phyloP scores from a whole-genome alignment of 1,139 yeast species.

The Candida tetrigidarum region DNA sequence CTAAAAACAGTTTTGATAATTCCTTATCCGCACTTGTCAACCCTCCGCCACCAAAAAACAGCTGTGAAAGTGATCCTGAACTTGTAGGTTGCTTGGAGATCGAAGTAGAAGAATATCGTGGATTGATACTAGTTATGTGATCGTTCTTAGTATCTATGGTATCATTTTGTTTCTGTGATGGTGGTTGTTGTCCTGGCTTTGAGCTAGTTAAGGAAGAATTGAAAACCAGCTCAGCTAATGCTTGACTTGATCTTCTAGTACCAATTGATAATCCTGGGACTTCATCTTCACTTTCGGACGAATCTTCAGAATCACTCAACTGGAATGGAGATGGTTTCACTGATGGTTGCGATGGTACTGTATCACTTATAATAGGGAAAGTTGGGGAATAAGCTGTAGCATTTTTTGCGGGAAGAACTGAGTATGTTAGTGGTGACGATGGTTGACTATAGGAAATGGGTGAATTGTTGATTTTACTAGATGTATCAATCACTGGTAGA shows the following conservation, averaged over 20 bases:
- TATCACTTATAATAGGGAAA: slow-evolving; percentile 5
- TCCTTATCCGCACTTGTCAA: slow-evolving; percentile 10
- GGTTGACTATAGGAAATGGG: slow-evolving; percentile 14
- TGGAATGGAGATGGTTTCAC: slow-evolving; percentile 19
- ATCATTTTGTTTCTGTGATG: not conserved
- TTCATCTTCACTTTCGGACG: slow-evolving; percentile 25
- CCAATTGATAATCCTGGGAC: slow-evolving; percentile 47
- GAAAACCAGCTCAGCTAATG: slow-evolving; percentile 52
- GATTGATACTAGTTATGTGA: slow-evolving; percentile 35
- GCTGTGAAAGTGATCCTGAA: slow-evolving; percentile 41
- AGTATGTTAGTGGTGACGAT: slow-evolving; percentile 13
- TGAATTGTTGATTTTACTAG: slow-evolving; percentile 17
- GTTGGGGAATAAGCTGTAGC: slow-evolving; percentile 6
- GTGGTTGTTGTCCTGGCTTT: slow-evolving; percentile 16
- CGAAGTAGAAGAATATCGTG: slow-evolving; percentile 39
- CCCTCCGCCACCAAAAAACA: slow-evolving; percentile 29
- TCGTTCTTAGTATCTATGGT: slow-evolving; percentile 29
- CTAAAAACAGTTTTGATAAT: slow-evolving; percentile 34
- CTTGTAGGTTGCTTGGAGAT: slow-evolving; percentile 47
- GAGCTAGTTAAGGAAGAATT: slow-evolving; percentile 14
- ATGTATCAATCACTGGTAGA: slow-evolving; percentile 30
- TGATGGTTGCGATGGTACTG: slow-evolving; percentile 8
- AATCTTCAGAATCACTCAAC: slow-evolving; percentile 25
- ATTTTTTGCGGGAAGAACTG: not conserved
- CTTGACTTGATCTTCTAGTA: slow-evolving; percentile 46